Evolutionary conservation across 371 early-diverging fungal species (phyloP).

Genomic region (Mucor indicus): DNA sequence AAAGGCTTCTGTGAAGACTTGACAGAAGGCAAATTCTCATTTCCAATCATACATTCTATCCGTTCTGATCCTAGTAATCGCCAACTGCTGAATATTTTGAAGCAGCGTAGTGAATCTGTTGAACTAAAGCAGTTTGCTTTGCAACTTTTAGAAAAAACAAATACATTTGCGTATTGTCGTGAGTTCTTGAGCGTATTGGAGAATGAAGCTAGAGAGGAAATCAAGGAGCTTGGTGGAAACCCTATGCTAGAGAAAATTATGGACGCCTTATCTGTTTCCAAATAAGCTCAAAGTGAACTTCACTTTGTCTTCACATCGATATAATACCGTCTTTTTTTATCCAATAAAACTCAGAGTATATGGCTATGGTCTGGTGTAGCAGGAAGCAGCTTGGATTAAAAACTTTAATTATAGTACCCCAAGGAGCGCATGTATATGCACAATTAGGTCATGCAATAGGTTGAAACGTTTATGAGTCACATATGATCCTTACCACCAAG

Average conservation of each 20-base stretch:
- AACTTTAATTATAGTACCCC: too few relatives aligned
- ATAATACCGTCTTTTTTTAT: too few relatives aligned
- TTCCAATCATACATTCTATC: conserved; percentile 88
- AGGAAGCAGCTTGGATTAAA: too few relatives aligned
- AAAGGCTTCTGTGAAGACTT: conserved; percentile 97
- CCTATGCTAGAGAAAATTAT: conserved; percentile 52
- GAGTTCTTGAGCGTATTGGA: conserved; percentile 60
- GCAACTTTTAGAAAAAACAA: conserved; percentile 68
- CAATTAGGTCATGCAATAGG: too few relatives aligned
- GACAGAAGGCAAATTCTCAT: conserved; percentile 97
- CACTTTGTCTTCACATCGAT: neutral
- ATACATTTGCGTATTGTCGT: conserved; percentile 77
- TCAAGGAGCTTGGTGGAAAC: conserved; percentile 80
- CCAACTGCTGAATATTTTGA: conserved; percentile 78
- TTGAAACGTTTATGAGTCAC: too few relatives aligned
- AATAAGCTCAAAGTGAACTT: neutral
- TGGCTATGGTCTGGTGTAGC: too few relatives aligned
- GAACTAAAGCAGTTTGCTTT: conserved; percentile 91
- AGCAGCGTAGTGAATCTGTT: conserved; percentile 74
- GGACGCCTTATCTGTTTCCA: conserved; percentile 8
- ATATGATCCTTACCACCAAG: too few relatives aligned
- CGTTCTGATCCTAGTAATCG: conserved; percentile 53
- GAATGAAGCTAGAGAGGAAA: conserved; percentile 52
- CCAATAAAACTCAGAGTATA: too few relatives aligned
- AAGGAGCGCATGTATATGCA: too few relatives aligned